Conservation (phyloP, 768 basidiomycete species). For the Hericium alpestre region DNA sequence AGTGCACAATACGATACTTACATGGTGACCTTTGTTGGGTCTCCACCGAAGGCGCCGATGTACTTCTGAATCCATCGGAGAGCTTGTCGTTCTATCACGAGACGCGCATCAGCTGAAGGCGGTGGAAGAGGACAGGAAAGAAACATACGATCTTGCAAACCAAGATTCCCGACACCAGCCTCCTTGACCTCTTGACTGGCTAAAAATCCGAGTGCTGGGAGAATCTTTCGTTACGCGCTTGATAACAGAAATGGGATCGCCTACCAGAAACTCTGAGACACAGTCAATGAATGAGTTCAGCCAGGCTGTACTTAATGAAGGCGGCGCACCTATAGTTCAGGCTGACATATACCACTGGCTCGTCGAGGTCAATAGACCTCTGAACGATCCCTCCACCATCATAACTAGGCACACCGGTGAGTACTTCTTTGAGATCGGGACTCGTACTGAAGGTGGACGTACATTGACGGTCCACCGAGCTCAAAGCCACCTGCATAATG, state of each 20-base stretch:
- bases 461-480: constrained; percentile 21
- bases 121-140: background rate
- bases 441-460: background rate
- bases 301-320: background rate
- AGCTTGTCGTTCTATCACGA: constrained; percentile 19
- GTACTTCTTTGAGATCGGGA: background rate
- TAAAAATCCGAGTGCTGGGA: constrained; percentile 9
- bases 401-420: constrained; percentile 20
- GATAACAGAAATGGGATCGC: no score
- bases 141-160: constrained; percentile 11
- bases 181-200: constrained; percentile 10
- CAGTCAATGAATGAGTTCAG: background rate
- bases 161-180: constrained; percentile 11
- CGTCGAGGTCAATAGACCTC: constrained; percentile 31
- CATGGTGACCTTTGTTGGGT: constrained; percentile 23
- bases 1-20: background rate
- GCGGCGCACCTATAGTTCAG: constrained; percentile 38
- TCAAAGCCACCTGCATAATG: constrained; percentile 29
- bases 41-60: constrained; percentile 31
- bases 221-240: no score
- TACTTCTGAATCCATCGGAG: constrained; percentile 33
- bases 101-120: background rate
- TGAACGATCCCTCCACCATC: constrained; percentile 34
- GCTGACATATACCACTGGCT: constrained; percentile 41
- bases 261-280: background rate